Evolutionary conservation across 148 eudicot genomes (phyloP), one percentile per base, ranked within the genome.

Genomic region (Diospyros kaki): DNA sequence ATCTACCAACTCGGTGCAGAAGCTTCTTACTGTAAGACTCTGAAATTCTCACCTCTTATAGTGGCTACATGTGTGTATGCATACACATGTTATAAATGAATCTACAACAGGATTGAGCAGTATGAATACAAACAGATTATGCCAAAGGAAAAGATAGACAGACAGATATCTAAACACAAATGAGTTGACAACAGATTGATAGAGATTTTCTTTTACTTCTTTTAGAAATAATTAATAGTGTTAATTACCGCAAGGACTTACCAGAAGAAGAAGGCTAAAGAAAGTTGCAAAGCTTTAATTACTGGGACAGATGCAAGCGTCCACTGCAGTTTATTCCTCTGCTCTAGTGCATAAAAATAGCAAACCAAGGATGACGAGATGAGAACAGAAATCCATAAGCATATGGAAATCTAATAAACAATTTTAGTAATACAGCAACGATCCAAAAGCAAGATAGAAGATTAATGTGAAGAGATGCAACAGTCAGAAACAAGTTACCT

Each of bases 241-340:
- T 62, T 62, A 17, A 62, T 52, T 6, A 8, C 6, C 17, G 58
- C 39, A 17, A 72, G 51, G 58, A 77, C 89, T 51, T 89, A 95
- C 98, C 99, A 96, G 84, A 96, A 96, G 59, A 96, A 85, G 87
- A 91, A 96, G 51, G 98, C 89, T 58, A 96, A 72, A 2, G 83
- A 14, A 59, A 91, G 88, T 81, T 96, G 99, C 87, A 91, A 60
- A 60, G 94, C 86, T 84, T 96, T 96, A 43, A 93, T 86, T 43
- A 85, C 68, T 9, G 99, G 99, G 78, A 96, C 97, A 74, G 93
- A 79, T 75, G 98, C 86, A 69, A 96, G 86, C 60, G 86, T 73
- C 99, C 99, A 96, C 75, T 96, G 99, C 83, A 96, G 78, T 68
- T 84, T 96, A 79, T 86, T 91, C 72, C 83, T 78, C 99, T 96